These are phyloP conservation scores for Claviceps purpurea DNA, from an alignment of 2,329 filamentous ascomycete genomes.

Conservation along the genomic window DNA sequence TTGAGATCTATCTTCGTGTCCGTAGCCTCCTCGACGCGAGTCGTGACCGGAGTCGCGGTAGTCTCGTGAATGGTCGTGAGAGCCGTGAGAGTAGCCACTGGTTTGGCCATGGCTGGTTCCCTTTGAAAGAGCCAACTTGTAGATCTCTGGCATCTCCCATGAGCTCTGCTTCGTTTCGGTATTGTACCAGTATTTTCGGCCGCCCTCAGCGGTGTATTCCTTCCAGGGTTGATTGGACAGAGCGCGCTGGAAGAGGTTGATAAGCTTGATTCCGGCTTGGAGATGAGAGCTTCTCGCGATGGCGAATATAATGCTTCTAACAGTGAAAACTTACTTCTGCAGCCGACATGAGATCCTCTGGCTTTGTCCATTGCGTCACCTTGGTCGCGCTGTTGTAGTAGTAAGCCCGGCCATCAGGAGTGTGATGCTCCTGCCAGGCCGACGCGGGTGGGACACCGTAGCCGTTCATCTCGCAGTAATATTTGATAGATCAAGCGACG, in stretches of 20 bases:
- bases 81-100: slow-evolving; percentile 22
- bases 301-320: not conserved
- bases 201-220: slow-evolving; percentile 76
- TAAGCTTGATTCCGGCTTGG: not conserved
- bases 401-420: slow-evolving; percentile 71
- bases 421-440: slow-evolving; percentile 70
- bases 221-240: slow-evolving; percentile 80
- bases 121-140: slow-evolving; percentile 56
- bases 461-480: slow-evolving; percentile 40
- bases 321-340: slow-evolving; percentile 49
- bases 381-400: slow-evolving; percentile 85
- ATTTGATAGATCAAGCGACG: not conserved
- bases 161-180: slow-evolving; percentile 82
- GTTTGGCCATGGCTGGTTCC: slow-evolving; percentile 21
- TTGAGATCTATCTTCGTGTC: slow-evolving; percentile 41
- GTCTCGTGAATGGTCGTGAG: slow-evolving; percentile 25
- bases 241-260: slow-evolving; percentile 44
- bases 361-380: slow-evolving; percentile 88
- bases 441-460: slow-evolving; percentile 34
- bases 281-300: no score
- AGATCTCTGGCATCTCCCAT: slow-evolving; percentile 84
- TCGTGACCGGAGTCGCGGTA: slow-evolving; percentile 33
- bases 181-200: slow-evolving; percentile 92
- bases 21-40: slow-evolving; percentile 44
- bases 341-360: slow-evolving; percentile 72